Base-by-base conservation (phyloP, 139 green algal species). In the Micractinium conductrix region DNA sequence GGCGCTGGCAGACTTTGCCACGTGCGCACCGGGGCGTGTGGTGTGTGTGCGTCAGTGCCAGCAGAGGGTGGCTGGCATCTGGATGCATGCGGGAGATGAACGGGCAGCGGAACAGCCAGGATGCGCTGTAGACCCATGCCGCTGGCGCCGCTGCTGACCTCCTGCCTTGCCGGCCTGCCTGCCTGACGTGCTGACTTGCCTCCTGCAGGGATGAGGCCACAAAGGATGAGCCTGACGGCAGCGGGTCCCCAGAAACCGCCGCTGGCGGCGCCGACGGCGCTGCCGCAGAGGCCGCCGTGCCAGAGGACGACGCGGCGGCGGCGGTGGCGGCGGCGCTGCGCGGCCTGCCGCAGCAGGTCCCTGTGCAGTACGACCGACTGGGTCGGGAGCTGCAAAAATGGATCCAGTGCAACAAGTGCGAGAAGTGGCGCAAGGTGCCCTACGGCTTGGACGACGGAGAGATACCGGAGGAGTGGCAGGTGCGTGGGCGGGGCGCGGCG, bases 351-450 rank as follows among this genome's bases (percentile, higher is more conserved):
- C 84, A 70, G 58, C 67, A 73, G 2, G 53, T 88, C 71, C 81
- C 79, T 6, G 44, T 62, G 63, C 75, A 84, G 83, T 85, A 89
- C 37, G 79, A 89, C 45, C 38, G 84, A 40, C 68, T 79, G 53
- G 83, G 83, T 10, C 55, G 80, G 60, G 83, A 90, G 50, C 85
- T 93, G 78, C 92, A 97, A 69, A 98, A 98, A 85, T 98, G 95
- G 95, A 93, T 98, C 17, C 95, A 98, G 74, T 98, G 95, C 87
- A 87, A 71, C 69, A 85, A 78, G 30, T 98, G 95, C 82, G 88
- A 90, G 68, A 95, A 95, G 83, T 98, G 95, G 95, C 90, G 95
- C 42, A 94, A 95, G 91, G 94, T 95, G 40, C 95, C 95, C 0
- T 96, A 88, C 71, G 85, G 84, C 45, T 40, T 98, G 4, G 84